Percentiles rank a stretch among this genome's conserved stretches.
Evolutionary conservation across 495 filamentous ascomycete genomes (phyloP).

Genomic region (Oidiodendron maius): DNA sequence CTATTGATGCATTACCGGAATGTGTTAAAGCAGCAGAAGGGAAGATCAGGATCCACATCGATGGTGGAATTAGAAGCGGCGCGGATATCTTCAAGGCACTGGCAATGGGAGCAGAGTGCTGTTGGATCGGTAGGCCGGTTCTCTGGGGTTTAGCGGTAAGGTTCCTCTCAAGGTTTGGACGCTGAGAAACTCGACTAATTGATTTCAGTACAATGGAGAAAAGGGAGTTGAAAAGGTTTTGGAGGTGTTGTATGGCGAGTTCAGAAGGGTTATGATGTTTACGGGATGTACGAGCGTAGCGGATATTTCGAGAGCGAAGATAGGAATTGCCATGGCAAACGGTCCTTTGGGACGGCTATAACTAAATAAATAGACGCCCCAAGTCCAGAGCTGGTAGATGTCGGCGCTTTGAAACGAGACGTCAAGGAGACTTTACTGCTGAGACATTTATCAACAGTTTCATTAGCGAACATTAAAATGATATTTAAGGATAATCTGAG

Average conservation of each 20-base stretch:
- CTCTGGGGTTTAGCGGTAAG: constrained; percentile 38
- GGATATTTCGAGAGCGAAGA: constrained; percentile 9
- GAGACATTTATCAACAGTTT: no score
- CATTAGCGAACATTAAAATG: no score
- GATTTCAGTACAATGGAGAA: constrained; percentile 31
- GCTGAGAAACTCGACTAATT: background rate
- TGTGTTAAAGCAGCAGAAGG: constrained; percentile 48
- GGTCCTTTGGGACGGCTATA: constrained; percentile 3
- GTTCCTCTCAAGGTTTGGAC: constrained; percentile 28
- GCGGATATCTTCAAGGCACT: constrained; percentile 59
- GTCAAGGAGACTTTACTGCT: no score
- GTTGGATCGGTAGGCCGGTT: constrained; percentile 31
- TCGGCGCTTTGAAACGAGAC: no score
- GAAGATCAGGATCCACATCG: constrained; percentile 54
- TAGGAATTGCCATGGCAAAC: constrained; percentile 5
- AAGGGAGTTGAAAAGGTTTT: constrained; percentile 34
- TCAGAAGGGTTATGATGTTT: constrained; percentile 47
- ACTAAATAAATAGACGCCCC: no score
- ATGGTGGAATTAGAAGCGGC: constrained; percentile 58
- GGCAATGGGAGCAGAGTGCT: constrained; percentile 36
- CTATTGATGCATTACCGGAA: constrained; percentile 54
- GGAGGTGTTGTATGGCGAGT: constrained; percentile 38
- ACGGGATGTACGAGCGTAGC: constrained; percentile 27
- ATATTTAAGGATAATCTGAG: no score
- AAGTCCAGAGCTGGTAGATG: no score